Evolutionary conservation across 805 yeast species (phyloP), one percentile per base, ranked within the genome.

Genomic region (Debaryomyces prosopidis): DNA sequence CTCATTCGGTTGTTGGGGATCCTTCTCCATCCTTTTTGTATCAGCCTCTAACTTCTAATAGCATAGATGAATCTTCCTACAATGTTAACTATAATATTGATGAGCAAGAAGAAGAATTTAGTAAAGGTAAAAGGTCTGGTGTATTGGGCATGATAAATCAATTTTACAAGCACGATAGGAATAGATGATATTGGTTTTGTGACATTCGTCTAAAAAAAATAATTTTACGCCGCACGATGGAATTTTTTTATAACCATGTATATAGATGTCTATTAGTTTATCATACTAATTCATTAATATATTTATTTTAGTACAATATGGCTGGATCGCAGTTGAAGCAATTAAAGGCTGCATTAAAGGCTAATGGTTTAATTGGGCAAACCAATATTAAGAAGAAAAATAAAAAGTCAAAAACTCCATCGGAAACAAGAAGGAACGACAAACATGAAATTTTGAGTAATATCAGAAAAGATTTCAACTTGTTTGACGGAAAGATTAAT

Each of bases 251-350:
- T 30, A 23, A 23, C 26, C 9, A 23, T 23, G 26, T 23, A 23
- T 23, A 23, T 23, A 23, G 26, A 23, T 23, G 26, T 23, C 26
- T 23, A 23, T 11, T 23, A 12, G 10, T 23, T 36, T 18, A 19
- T 18, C 16, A 14, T 36, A 36, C 5, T 5, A 14, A 2, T n/a
- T 8, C 15, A n/a, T 36, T 16, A 36, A 14, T n/a, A n/a, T 26
- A 26, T 26, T 38, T 23, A 15, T 26, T n/a, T 36, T 36, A 36
- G 8, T 18, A 20, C 18, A 26, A 14, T 4, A 86, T 86, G 94
- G 92, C 86, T 31, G 95, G 95, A 30, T 88, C 96, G 12, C 97
- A 91, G 71, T 73, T 91, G 51, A 90, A 89, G 63, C 82, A 81
- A 71, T 76, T 90, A 44, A 89, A 86, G 57, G 91, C 83, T 40